Evolutionary conservation across 768 basidiomycete species (phyloP), one percentile per base, ranked within the genome.

Genomic region (Naganishia vishniacii): DNA sequence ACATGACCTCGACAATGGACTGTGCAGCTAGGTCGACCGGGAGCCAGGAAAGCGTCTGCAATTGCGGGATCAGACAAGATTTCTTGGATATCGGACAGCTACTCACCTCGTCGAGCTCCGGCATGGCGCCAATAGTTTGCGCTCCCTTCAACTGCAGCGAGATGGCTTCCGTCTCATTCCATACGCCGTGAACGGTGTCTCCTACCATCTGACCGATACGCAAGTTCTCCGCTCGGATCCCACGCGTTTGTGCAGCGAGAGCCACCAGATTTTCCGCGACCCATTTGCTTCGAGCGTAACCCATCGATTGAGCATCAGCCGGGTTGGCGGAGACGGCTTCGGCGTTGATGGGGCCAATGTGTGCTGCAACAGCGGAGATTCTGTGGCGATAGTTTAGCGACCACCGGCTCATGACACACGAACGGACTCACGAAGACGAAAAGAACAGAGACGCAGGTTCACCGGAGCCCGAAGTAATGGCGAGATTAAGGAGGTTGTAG

Each of bases 121-220:
- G 78, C 3, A 79, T 68, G 0, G 73, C 69, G 11, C 69, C 65
- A 18, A 74, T 59, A 0, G 78, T 79, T 40, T 81, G 75, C 23
- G 78, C 79, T 2, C 80, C 74, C 72, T 81, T 77, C 77, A 82
- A 78, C 79, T 81, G 80, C 41, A 82, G 70, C 1, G 80, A 78
- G 73, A 75, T 72, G 62, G 72, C 76, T 79, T 79, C 83, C 0
- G 82, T 83, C 66, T 82, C 81, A 71, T 83, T 83, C 83, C 82
- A 83, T 4, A 82, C 79, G 7, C 82, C 82, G 45, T 76, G 69
- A 29, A 76, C 59, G 0, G 81, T 79, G 65, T 84, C 82, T 0
- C 83, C 83, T 2, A 82, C 83, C 76, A 84, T 80, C 66, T 84
- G 83, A 3, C 83, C 83, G n/a, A 84, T 82, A 15, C 83, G 73